Base-by-base conservation (phyloP, 129 eudicot species). In the Lactuca saligna region DNA sequence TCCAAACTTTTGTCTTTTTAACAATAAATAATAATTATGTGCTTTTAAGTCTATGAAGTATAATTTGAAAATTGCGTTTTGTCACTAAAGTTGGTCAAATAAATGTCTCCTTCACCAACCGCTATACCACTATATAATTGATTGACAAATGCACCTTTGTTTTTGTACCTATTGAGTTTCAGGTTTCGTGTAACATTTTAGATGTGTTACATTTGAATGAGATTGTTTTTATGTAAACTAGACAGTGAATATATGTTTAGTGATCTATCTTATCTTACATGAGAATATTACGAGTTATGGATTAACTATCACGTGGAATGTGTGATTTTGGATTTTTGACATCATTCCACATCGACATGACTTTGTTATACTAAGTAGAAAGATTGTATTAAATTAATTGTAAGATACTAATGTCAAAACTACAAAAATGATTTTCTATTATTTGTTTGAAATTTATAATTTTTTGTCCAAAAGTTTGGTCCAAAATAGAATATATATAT, bases 81-180 rank as follows among this genome's bases (percentile, higher is more conserved):
- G 75, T 58, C 16, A 44, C 34, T 42, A 16, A 41, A 70, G 66
- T 42, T 59, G 57, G 48, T 46, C 20, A 65, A 65, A 31, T 48
- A 7, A 48, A 54, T 17, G 55, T 69, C 65, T 14, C 15, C 39
- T 56, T 66, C 44, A 69, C 74, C 74, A 7, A 69, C 74, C 55
- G 20, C 74, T 11, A 13, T 55, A 42, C 34, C 2, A n/a, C 9
- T 10, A 50, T 10, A 50, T 3, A 54, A 63, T 10, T 46, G 13
- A 3, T 46, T 46, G n/a, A 3, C n/a, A 12, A 46, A 11, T 46
- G 49, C n/a, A 46, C 51, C 7, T 46, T 46, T 4, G 11, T 46
- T 46, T 8, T 8, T 42, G 51, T 46, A 0, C 3, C 8, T 39
- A 39, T 39, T 7, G 44, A 7, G 44, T 5, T 39, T 39, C 10